These are phyloP conservation scores for Paramecium sexaurelia DNA, from an alignment of 73 alveolate species.

Conservation along the genomic window DNA sequence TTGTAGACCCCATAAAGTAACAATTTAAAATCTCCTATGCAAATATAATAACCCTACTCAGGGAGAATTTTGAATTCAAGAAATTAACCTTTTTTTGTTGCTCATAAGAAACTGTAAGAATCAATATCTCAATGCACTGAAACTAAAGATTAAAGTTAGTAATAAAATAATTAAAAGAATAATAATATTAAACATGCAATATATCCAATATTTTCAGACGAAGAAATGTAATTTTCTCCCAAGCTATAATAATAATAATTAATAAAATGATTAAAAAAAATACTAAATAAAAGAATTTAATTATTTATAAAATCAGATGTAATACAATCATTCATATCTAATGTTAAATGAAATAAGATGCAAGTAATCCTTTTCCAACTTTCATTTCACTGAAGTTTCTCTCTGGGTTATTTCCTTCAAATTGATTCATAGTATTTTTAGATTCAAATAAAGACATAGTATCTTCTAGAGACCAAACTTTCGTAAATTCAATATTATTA, in stretches of 20 bases:
- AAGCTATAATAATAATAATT: not conserved
- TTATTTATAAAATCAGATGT: not conserved
- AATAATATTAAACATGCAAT: not conserved
- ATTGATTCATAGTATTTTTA: not conserved
- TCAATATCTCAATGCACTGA: slow-evolving; percentile 10
- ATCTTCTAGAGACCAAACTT: slow-evolving; percentile 11
- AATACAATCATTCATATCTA: not conserved
- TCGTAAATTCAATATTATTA: not conserved
- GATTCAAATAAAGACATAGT: not conserved
- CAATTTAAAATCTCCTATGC: not conserved
- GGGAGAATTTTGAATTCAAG: not conserved
- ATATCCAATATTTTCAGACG: not conserved
- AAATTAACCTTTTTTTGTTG: slow-evolving; percentile 17
- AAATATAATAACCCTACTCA: slow-evolving; percentile 1
- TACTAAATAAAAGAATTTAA: not conserved
- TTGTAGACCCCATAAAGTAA: slow-evolving; percentile 18
- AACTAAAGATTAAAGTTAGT: not conserved
- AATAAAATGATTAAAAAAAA: not conserved
- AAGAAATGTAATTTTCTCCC: slow-evolving; percentile 7
- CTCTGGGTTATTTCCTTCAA: not conserved
- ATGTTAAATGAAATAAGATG: not conserved
- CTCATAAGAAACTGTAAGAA: slow-evolving; percentile 18
- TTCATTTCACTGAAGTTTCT: slow-evolving; percentile 13
- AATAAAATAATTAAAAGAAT: not conserved
- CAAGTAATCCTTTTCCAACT: not conserved